Percentiles rank a stretch among this genome's conserved stretches.
Evolutionary conservation across 169 alveolate species (phyloP).

Genomic region (Eimeria tenella): DNA sequence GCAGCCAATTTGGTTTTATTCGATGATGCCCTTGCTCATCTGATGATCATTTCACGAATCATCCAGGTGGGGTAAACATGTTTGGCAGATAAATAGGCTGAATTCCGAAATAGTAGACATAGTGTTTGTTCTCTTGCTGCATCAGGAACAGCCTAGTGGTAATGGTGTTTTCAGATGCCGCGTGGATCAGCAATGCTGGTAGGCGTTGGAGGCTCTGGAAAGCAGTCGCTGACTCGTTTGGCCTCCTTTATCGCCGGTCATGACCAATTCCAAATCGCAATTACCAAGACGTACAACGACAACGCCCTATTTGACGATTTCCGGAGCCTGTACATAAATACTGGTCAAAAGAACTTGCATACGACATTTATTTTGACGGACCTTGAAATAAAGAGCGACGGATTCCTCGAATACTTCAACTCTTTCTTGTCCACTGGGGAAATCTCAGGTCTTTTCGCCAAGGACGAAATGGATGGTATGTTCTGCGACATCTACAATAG

Average conservation of each 20-base stretch:
- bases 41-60: conserved; percentile 94
- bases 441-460: conserved; percentile 96
- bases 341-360: conserved; percentile 93
- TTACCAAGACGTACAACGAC: conserved; percentile 94
- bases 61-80: conserved; percentile 89
- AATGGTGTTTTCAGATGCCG: conserved; percentile 88
- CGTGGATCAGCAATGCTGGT: conserved; percentile 96
- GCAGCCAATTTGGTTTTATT: conserved; percentile 96
- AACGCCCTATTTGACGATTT: conserved; percentile 94
- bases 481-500: neutral
- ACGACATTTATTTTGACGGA: conserved; percentile 97
- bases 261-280: conserved; percentile 90
- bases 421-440: conserved; percentile 96
- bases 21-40: conserved; percentile 97
- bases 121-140: neutral
- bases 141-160: conserved; percentile 30
- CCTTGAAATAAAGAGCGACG: conserved; percentile 96
- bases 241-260: conserved; percentile 93
- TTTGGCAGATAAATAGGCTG: neutral
- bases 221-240: conserved; percentile 96
- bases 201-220: conserved; percentile 99
- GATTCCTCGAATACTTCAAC: conserved; percentile 96
- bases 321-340: conserved; percentile 90
- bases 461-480: conserved; percentile 94
- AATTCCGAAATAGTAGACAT: neutral